Base-by-base conservation (phyloP, 805 yeast species). In the Wickerhamiella azyma region DNA sequence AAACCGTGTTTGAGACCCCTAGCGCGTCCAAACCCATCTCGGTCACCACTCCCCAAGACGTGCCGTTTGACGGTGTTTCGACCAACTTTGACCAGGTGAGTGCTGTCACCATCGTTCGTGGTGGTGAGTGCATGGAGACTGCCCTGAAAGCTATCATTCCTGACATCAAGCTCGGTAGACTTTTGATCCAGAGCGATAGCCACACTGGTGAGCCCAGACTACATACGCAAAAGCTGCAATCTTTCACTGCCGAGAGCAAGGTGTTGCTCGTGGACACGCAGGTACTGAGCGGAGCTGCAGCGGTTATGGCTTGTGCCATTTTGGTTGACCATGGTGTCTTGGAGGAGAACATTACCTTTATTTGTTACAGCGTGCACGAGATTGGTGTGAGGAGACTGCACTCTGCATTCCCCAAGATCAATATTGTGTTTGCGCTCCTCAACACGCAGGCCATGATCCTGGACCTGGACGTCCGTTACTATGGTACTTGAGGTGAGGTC, bases 121-220 rank as follows among this genome's bases (percentile, higher is more conserved):
- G 95, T 0, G 98, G 98, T 5, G 96, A 86, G 59, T 84, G 95
- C 58, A 88, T 88, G 57, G 79, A 83, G 75, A 74, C 72, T 26
- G 80, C 95, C 0, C 66, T 89, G 35, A 75, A 82, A 49, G 77
- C 77, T 52, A 75, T 88, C 0, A 68, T 85, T 21, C 89, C 96
- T 1, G 85, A 79, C 43, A 77, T 85, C 10, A 71, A 76, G 9
- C 70, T 85, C 30, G 97, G 98, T 0, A 84, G 88, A 57, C 60
- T 89, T 19, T 66, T 89, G 40, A 86, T 89, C 55, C 95, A 86
- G 62, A 79, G 94, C 7, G 95, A 88, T 60, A 70, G 92, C 0
- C 64, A 68, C 18, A 88, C 97, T 0, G 97, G 97, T 8, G 97
- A 89, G 63, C 97, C 98, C 1, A 88, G 81, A 58, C 68, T 92